A percentile compares a stretch with the other conserved stretches of the same genome.
Evolutionary conservation across 805 yeast species (phyloP).

Genomic region (Starmera caribaea): DNA sequence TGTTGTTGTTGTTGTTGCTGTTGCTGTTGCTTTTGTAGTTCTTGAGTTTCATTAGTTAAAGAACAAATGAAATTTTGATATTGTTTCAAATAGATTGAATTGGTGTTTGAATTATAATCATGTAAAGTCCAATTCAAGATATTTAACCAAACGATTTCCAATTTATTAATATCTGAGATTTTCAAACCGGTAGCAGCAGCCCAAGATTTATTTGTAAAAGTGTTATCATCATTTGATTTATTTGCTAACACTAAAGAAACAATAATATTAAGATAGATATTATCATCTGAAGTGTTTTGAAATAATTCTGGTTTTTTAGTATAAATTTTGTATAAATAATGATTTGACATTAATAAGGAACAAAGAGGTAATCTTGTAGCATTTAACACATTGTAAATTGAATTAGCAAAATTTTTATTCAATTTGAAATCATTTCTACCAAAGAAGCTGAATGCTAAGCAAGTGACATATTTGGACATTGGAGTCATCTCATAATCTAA

Average conservation of each 20-base stretch:
- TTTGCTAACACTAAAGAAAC: slow-evolving; percentile 76
- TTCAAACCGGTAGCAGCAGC: slow-evolving; percentile 85
- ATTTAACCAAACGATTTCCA: slow-evolving; percentile 65
- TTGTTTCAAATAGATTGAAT: slow-evolving; percentile 11
- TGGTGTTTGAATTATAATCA: slow-evolving; percentile 20
- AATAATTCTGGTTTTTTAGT: slow-evolving; percentile 26
- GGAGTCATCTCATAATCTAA: slow-evolving; percentile 70
- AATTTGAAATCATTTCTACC: slow-evolving; percentile 33
- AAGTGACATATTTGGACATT: slow-evolving; percentile 75
- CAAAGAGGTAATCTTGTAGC: slow-evolving; percentile 86
- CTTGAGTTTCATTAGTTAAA: slow-evolving; percentile 10
- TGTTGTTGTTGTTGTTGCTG: slow-evolving; percentile 5
- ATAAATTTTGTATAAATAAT: slow-evolving; percentile 62
- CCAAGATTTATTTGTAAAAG: slow-evolving; percentile 94
- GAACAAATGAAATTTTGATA: slow-evolving; percentile 7
- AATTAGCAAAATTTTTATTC: slow-evolving; percentile 38
- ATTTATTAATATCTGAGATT: slow-evolving; percentile 45
- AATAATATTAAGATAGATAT: slow-evolving; percentile 46
- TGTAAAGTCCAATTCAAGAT: slow-evolving; percentile 52
- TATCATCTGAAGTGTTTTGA: slow-evolving; percentile 20
- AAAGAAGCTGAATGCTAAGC: slow-evolving; percentile 62
- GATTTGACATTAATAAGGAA: slow-evolving; percentile 70
- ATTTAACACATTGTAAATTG: slow-evolving; percentile 57
- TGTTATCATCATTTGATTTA: slow-evolving; percentile 93
- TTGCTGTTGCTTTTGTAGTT: slow-evolving; percentile 5